phyloP scores from a whole-genome alignment of 768 basidiomycete species.

The Tulasnella sp. region DNA sequence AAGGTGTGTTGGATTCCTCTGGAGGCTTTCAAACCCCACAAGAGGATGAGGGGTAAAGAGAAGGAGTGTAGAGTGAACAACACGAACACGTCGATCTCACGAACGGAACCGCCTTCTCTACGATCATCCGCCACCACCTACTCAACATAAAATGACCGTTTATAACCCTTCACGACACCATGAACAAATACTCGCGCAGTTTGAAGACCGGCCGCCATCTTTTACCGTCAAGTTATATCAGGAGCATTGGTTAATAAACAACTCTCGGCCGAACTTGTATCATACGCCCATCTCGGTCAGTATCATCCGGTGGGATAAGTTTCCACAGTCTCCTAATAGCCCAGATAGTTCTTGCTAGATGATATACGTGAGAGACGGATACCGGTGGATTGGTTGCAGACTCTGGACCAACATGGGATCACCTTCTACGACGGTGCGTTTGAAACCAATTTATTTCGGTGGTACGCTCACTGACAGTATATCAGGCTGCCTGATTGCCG shows the following conservation, averaged over 20 bases:
- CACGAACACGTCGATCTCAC: no score
- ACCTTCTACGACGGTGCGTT: constrained; percentile 71
- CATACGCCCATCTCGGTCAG: constrained; percentile 43
- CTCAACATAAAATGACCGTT: constrained; percentile 4
- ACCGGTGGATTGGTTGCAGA: constrained; percentile 73
- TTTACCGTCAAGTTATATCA: constrained; percentile 68
- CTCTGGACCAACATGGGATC: constrained; percentile 59
- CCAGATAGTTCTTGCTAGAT: constrained; percentile 56
- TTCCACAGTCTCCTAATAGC: constrained; percentile 10
- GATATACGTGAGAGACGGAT: constrained; percentile 75
- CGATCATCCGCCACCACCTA: no score
- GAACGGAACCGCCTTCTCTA: no score
- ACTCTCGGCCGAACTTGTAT: constrained; percentile 23
- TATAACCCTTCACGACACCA: constrained; percentile 13
- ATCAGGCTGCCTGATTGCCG: constrained; percentile 75
- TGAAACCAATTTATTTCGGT: neutral
- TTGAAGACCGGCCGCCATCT: constrained; percentile 42
- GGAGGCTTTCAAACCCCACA: no score
- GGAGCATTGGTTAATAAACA: constrained; percentile 76
- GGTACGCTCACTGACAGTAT: neutral
- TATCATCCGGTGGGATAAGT: constrained; percentile 34
- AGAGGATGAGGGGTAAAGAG: no score
- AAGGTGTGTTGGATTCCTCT: no score
- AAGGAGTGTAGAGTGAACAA: no score
- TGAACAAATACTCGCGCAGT: constrained; percentile 12